phyloP scores from a whole-genome alignment of 2,329 filamentous ascomycete species.

The Penicillium sp. region DNA sequence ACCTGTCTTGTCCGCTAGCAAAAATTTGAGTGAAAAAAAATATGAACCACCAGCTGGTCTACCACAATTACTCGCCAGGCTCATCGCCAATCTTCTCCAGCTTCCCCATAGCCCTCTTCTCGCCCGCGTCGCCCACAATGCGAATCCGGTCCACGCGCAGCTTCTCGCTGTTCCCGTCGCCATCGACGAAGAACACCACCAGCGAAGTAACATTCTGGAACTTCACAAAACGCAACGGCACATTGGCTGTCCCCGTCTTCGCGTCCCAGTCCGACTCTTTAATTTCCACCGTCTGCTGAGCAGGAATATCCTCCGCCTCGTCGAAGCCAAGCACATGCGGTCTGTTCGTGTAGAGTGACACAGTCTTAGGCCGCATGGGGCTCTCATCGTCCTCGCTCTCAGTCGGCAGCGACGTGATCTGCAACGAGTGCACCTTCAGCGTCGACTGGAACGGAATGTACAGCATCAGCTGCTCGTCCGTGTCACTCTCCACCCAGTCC shows the following conservation, averaged over 20 bases:
- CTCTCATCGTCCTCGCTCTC: conserved; percentile 58
- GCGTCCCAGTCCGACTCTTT: conserved; percentile 71
- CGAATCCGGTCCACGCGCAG: conserved; percentile 60
- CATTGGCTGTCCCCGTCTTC: conserved; percentile 64
- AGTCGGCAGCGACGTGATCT: conserved; percentile 74
- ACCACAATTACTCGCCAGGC: conserved; percentile 50
- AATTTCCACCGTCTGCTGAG: conserved; percentile 75
- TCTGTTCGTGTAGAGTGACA: conserved; percentile 83
- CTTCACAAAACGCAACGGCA: conserved; percentile 83
- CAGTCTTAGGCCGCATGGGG: conserved; percentile 72
- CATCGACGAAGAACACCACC: conserved; percentile 82
- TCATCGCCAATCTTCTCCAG: conserved; percentile 89
- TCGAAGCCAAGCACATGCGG: conserved; percentile 90
- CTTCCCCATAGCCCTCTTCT: conserved; percentile 90
- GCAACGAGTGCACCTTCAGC: conserved; percentile 77
- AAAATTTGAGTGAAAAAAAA: background rate
- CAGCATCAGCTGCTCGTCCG: conserved; percentile 92
- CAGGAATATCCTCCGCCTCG: conserved; percentile 79
- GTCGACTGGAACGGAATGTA: conserved; percentile 84
- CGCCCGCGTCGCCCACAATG: conserved; percentile 80
- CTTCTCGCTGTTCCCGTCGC: conserved; percentile 76
- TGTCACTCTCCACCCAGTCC: conserved; percentile 93
- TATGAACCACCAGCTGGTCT: background rate
- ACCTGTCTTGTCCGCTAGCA: background rate
- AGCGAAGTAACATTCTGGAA: conserved; percentile 90